These are phyloP conservation scores for Amphichorda felina DNA, from an alignment of 2,329 filamentous ascomycete genomes.

Conservation along the genomic window DNA sequence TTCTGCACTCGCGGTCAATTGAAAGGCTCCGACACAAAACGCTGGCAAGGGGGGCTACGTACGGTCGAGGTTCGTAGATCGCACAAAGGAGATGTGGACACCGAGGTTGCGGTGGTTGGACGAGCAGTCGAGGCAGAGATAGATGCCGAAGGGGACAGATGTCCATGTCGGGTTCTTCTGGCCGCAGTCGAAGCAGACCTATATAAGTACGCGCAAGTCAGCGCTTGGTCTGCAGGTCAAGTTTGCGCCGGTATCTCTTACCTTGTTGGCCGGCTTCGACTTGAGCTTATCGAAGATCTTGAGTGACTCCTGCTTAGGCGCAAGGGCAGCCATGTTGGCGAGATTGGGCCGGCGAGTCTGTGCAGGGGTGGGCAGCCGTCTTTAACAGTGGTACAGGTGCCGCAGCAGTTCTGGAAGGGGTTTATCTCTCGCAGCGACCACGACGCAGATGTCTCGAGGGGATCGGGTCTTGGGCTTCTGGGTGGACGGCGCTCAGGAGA, in stretches of 20 bases:
- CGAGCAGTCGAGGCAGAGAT: constrained; percentile 95
- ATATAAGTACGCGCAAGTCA: too few species aligned
- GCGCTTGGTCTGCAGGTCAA: constrained; percentile 4
- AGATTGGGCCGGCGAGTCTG: background rate
- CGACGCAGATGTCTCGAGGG: too few species aligned
- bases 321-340: constrained; percentile 51
- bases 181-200: constrained; percentile 98
- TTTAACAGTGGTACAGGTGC: too few species aligned
- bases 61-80: constrained; percentile 97
- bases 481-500: background rate
- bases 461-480: background rate
- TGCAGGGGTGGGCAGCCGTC: too few species aligned
- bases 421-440: background rate
- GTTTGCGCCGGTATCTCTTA: constrained; percentile 23
- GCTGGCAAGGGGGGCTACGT: constrained; percentile 27
- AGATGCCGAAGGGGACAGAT: constrained; percentile 93
- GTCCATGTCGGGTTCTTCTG: constrained; percentile 98
- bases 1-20: constrained; percentile 33
- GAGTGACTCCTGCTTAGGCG: constrained; percentile 88
- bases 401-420: background rate
- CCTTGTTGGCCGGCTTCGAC: constrained; percentile 89
- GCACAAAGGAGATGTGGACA: constrained; percentile 97
- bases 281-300: constrained; percentile 98
- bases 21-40: too few species aligned
- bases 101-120: constrained; percentile 95